phyloP scores from a whole-genome alignment of 225 moss, liverwort and hornwort genomes.

The Pseudisothecium myosuroides region DNA sequence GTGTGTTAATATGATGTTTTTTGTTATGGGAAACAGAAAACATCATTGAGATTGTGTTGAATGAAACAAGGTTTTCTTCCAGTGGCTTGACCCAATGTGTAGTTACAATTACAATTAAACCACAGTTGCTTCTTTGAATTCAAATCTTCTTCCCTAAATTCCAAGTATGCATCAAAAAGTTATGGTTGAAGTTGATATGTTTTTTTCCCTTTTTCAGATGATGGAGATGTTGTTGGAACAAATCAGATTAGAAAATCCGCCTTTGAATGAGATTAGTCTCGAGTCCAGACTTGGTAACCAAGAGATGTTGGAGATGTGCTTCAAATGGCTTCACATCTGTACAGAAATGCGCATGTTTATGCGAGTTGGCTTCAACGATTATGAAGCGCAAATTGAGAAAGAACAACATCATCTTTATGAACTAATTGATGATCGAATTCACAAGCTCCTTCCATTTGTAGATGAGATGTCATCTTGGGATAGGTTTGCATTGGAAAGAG shows the following conservation, averaged over 20 bases:
- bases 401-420: slow-evolving; percentile 4
- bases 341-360: slow-evolving; percentile 10
- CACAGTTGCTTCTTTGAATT: background rate
- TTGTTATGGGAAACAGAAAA: too few relatives aligned
- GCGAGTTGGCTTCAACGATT: slow-evolving; percentile 2
- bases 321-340: slow-evolving; percentile 38
- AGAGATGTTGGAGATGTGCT: slow-evolving; percentile 35
- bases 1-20: too few relatives aligned
- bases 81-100: background rate
- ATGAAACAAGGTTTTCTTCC: too few relatives aligned
- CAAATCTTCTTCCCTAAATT: background rate
- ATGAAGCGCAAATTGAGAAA: background rate
- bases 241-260: slow-evolving; percentile 9
- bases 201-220: background rate
- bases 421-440: background rate
- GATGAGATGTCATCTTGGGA: slow-evolving; percentile 18
- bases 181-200: background rate
- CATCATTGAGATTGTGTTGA: too few relatives aligned
- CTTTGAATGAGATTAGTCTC: slow-evolving; percentile 17
- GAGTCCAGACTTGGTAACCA: slow-evolving; percentile 9
- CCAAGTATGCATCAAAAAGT: background rate
- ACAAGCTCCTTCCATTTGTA: background rate
- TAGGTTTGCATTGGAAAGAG: slow-evolving; percentile 22
- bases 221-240: slow-evolving; percentile 18
- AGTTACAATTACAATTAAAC: background rate